phyloP scores from a whole-genome alignment of 306 rosid species.

The Geum urbanum region DNA sequence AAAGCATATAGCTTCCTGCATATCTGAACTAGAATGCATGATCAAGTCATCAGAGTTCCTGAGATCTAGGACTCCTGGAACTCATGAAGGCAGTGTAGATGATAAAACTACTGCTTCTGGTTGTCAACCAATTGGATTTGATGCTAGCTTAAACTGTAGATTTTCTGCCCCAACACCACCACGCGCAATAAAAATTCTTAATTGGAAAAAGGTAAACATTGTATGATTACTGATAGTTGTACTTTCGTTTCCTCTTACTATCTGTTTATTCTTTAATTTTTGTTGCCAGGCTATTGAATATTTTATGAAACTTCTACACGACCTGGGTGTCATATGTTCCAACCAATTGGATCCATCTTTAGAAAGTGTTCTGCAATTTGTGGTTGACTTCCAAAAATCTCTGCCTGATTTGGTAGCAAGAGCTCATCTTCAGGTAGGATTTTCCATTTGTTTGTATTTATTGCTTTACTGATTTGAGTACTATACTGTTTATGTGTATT shows the following conservation, averaged over 20 bases:
- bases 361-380: slow-evolving; percentile 75
- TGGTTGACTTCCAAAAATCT: slow-evolving; percentile 79
- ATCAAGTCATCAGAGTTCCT: slow-evolving; percentile 66
- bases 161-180: slow-evolving; percentile 97
- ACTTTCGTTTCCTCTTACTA: slow-evolving; percentile 15
- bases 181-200: slow-evolving; percentile 67
- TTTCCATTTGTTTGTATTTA: slow-evolving; percentile 14
- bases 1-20: slow-evolving; percentile 79
- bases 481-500: too few species aligned
- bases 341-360: slow-evolving; percentile 59
- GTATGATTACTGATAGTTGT: slow-evolving; percentile 13
- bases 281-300: slow-evolving; percentile 75
- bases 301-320: slow-evolving; percentile 76
- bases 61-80: slow-evolving; percentile 42
- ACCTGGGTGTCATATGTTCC: slow-evolving; percentile 70
- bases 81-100: slow-evolving; percentile 37
- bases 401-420: slow-evolving; percentile 95
- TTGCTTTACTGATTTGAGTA: background rate
- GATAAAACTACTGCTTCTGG: slow-evolving; percentile 82
- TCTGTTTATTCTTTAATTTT: slow-evolving; percentile 20
- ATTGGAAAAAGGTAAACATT: slow-evolving; percentile 64
- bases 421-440: slow-evolving; percentile 89
- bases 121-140: slow-evolving; percentile 87
- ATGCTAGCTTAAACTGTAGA: slow-evolving; percentile 80
- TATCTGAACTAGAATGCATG: slow-evolving; percentile 59